phyloP scores from a whole-genome alignment of 495 filamentous ascomycete species.

The Parachaetomium inaequale region DNA sequence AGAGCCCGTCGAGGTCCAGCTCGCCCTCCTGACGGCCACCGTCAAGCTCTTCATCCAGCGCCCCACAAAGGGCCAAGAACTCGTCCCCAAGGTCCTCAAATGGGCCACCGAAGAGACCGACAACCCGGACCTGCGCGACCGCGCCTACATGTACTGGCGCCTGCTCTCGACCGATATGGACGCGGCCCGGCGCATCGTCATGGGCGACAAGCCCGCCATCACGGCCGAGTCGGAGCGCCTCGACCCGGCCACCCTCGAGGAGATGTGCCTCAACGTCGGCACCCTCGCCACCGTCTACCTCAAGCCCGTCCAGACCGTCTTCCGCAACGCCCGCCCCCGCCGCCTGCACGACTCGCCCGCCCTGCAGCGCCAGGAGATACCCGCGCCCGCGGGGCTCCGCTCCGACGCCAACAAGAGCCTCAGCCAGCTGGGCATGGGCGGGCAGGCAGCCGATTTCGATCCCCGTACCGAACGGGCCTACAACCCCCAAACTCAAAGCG shows the following conservation, averaged over 20 bases:
- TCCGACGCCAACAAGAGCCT: constrained; percentile 52
- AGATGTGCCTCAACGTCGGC: constrained; percentile 95
- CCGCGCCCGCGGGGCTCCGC: constrained; percentile 34
- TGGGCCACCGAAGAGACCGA: constrained; percentile 99
- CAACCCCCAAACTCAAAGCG: not conserved
- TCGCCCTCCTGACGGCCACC: constrained; percentile 90
- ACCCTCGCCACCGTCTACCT: constrained; percentile 96
- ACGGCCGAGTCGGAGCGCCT: constrained; percentile 94
- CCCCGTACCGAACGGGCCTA: constrained; percentile 28
- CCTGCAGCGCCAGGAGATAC: constrained; percentile 64
- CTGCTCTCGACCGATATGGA: constrained; percentile 91
- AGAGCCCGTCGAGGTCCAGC: constrained; percentile 90
- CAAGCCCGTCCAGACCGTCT: constrained; percentile 97
- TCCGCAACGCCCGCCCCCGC: constrained; percentile 79
- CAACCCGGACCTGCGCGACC: constrained; percentile 91
- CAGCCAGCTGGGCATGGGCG: constrained; percentile 49
- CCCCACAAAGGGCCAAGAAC: constrained; percentile 87
- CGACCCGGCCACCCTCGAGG: constrained; percentile 86
- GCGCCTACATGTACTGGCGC: constrained; percentile 99
- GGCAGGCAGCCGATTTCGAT: constrained; percentile 44
- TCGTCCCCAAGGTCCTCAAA: constrained; percentile 94
- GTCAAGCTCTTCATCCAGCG: constrained; percentile 98
- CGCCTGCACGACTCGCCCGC: constrained; percentile 77
- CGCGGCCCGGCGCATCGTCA: constrained; percentile 80
- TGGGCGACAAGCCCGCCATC: constrained; percentile 96